Evolutionary conservation across 208 protist genomes (phyloP).

Genomic region (Leishmania mexicana): DNA sequence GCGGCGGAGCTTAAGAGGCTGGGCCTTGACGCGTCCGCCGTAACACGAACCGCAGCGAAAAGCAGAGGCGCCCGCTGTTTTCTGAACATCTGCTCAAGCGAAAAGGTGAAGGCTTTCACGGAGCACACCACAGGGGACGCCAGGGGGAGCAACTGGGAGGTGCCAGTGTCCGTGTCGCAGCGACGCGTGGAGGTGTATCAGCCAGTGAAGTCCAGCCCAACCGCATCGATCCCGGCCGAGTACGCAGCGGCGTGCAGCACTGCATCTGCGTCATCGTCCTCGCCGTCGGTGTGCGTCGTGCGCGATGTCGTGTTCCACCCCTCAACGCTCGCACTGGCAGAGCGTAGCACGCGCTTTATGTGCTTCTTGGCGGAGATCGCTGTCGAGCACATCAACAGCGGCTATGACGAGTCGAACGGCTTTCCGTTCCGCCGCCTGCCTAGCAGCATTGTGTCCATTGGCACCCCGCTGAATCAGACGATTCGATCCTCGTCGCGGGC

Average conservation of each 20-base stretch:
- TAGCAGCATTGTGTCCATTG: conserved; percentile 55
- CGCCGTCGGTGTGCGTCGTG: conserved; percentile 41
- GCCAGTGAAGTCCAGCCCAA: conserved; percentile 9
- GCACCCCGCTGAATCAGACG: conserved; percentile 85
- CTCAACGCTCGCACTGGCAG: conserved; percentile 63
- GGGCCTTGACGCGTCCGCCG: not conserved
- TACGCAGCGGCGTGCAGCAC: conserved; percentile 7
- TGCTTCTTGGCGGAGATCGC: conserved; percentile 93
- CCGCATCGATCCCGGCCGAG: conserved; percentile 13
- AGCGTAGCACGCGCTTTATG: conserved; percentile 80
- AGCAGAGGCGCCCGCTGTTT: conserved; percentile 33
- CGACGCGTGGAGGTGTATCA: conserved; percentile 66
- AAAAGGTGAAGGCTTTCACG: conserved; percentile 78
- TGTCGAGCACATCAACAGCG: conserved; percentile 91
- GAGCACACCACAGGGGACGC: conserved; percentile 73
- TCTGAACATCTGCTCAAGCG: conserved; percentile 82
- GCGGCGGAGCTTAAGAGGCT: conserved; percentile 18
- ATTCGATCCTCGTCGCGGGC: conserved; percentile 37
- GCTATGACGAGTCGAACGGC: conserved; percentile 78
- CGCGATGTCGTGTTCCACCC: conserved; percentile 92
- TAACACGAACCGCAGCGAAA: not conserved
- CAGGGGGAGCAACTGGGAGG: conserved; percentile 84
- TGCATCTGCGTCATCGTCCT: not conserved
- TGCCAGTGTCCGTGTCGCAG: conserved; percentile 83
- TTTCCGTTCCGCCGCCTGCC: conserved; percentile 75